phyloP scores from a whole-genome alignment of 192 early-diverging fungal species.

The Backusella westeae region DNA sequence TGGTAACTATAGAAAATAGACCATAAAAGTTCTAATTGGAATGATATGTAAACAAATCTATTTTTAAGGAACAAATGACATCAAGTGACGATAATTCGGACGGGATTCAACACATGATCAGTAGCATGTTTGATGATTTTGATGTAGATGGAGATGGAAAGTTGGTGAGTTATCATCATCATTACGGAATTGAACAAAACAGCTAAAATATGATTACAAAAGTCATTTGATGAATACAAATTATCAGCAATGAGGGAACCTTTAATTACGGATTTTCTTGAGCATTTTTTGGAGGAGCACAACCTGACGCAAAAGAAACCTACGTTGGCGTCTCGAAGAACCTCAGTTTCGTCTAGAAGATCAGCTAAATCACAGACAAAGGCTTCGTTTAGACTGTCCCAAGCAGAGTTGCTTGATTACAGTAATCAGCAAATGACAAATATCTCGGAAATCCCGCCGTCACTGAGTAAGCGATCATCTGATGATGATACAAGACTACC shows the following conservation, averaged over 20 bases:
- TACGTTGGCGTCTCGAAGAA: conserved; percentile 18
- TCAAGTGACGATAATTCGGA: conserved; percentile 66
- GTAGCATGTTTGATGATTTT: conserved; percentile 73
- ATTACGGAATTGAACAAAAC: too few relatives aligned
- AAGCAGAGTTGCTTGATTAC: conserved; percentile 35
- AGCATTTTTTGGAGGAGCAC: conserved; percentile 68
- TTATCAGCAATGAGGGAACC: conserved; percentile 78
- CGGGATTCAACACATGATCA: conserved; percentile 60
- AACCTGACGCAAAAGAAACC: conserved; percentile 21
- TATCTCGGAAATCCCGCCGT: background rate
- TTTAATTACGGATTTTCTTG: conserved; percentile 69
- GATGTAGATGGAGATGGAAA: conserved; percentile 80
- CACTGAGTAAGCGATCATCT: background rate
- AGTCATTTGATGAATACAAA: conserved; percentile 75
- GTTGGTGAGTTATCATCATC: conserved; percentile 42
- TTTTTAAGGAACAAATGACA: conserved; percentile 25
- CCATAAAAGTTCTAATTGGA: background rate
- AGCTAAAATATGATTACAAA: background rate
- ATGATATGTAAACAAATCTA: background rate
- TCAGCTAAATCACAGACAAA: conserved; percentile 16
- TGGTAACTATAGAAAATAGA: conserved; percentile 48
- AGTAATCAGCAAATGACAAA: conserved; percentile 22
- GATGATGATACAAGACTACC: background rate
- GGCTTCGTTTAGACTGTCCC: conserved; percentile 26
- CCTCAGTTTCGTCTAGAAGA: conserved; percentile 20